phyloP scores from a whole-genome alignment of 257 asterid genomes.

The Solanum okadae region DNA sequence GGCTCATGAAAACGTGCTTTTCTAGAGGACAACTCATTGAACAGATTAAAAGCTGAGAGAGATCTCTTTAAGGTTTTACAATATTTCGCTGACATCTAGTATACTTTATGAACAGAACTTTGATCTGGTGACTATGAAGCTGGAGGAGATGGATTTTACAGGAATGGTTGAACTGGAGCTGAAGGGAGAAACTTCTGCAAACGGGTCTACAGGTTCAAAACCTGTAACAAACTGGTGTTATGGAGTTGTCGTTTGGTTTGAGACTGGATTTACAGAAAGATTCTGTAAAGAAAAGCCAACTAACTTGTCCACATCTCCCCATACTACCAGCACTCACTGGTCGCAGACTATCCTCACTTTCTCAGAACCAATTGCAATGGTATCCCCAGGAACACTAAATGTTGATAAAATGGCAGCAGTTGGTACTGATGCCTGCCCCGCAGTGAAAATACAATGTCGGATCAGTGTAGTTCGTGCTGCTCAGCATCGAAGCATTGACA shows the following conservation, averaged over 20 bases:
- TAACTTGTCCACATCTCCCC: slow-evolving; percentile 78
- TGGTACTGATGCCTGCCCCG: slow-evolving; percentile 62
- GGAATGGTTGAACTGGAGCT: slow-evolving; percentile 58
- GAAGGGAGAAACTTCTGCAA: slow-evolving; percentile 6
- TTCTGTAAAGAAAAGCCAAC: slow-evolving; percentile 79
- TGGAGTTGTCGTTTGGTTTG: slow-evolving; percentile 91
- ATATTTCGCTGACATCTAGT: background rate
- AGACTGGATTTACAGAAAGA: slow-evolving; percentile 71
- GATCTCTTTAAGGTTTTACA: background rate
- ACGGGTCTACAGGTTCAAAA: slow-evolving; percentile 9
- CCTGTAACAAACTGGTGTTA: slow-evolving; percentile 39
- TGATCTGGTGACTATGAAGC: slow-evolving; percentile 78
- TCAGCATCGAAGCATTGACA: slow-evolving; percentile 85
- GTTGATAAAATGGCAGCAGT: slow-evolving; percentile 19
- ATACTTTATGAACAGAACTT: slow-evolving; percentile 40
- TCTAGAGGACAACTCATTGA: background rate
- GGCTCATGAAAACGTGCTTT: background rate
- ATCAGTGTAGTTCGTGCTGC: slow-evolving; percentile 66
- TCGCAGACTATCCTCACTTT: slow-evolving; percentile 85
- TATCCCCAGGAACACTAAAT: slow-evolving; percentile 15
- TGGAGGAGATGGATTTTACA: slow-evolving; percentile 78
- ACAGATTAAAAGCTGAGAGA: background rate
- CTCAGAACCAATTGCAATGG: slow-evolving; percentile 68
- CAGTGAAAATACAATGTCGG: slow-evolving; percentile 50
- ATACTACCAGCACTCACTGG: slow-evolving; percentile 79